These are phyloP conservation scores for Aureobasidium sp. DNA, from an alignment of 2,329 filamentous ascomycete species.

Conservation along the genomic window DNA sequence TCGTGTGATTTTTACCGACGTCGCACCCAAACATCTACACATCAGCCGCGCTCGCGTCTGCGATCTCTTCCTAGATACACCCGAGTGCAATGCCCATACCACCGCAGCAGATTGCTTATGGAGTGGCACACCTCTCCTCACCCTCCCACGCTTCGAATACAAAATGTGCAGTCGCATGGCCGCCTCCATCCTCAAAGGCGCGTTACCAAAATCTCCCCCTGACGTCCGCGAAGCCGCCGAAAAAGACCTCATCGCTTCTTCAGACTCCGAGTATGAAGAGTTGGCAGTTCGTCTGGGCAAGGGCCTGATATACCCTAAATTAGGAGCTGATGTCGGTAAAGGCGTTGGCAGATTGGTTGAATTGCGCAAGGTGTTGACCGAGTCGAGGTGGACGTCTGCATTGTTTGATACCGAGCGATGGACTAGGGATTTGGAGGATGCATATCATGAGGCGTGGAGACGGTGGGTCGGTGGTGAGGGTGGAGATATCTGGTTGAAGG, in stretches of 20 bases:
- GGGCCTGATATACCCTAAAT: slow-evolving; percentile 52
- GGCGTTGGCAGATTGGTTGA: slow-evolving; percentile 67
- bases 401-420: slow-evolving; percentile 88
- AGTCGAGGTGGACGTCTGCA: slow-evolving; percentile 75
- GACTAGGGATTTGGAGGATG: slow-evolving; percentile 81
- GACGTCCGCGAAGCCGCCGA: slow-evolving; percentile 61
- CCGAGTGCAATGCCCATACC: slow-evolving; percentile 96
- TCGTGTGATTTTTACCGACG: slow-evolving; percentile 90
- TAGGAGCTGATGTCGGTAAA: slow-evolving; percentile 40
- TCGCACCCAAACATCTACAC: slow-evolving; percentile 89
- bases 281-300: slow-evolving; percentile 62
- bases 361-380: slow-evolving; percentile 73
- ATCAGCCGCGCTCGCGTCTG: slow-evolving; percentile 87
- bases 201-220: slow-evolving; percentile 60
- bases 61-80: slow-evolving; percentile 92
- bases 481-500: slow-evolving; percentile 80
- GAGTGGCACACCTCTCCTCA: slow-evolving; percentile 90
- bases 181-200: slow-evolving; percentile 85
- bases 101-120: slow-evolving; percentile 94
- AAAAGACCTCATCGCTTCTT: slow-evolving; percentile 66
- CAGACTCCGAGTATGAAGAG: slow-evolving; percentile 78
- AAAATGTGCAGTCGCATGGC: slow-evolving; percentile 99
- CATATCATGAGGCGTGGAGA: slow-evolving; percentile 82
- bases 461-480: slow-evolving; percentile 78
- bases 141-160: slow-evolving; percentile 83